phyloP scores from a whole-genome alignment of 768 basidiomycete genomes.

The Mycena crocata region DNA sequence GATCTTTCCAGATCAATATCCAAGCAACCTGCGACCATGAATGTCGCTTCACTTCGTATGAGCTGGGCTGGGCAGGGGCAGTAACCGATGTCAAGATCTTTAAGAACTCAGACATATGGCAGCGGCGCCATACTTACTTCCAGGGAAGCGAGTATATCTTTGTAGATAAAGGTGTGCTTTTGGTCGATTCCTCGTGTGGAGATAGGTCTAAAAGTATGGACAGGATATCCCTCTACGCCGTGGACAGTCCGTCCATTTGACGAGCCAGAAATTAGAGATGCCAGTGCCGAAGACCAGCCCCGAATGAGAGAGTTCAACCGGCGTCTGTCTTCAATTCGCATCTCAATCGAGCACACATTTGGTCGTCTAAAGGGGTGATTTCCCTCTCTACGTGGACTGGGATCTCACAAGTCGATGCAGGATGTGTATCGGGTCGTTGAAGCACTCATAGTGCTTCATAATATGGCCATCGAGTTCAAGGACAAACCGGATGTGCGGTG shows the following conservation, averaged over 20 bases:
- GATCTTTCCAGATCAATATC: background rate
- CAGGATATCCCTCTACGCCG: conserved; percentile 40
- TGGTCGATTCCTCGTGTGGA: background rate
- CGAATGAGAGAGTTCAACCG: conserved; percentile 34
- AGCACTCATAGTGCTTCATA: conserved; percentile 38
- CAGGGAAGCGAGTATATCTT: conserved; percentile 34
- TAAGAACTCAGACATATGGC: conserved; percentile 36
- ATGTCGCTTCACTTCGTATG: conserved; percentile 33
- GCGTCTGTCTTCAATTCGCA: conserved; percentile 32
- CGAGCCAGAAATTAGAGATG: conserved; percentile 34
- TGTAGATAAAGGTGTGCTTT: conserved; percentile 36
- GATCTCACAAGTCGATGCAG: conserved; percentile 30
- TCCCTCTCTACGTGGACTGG: conserved; percentile 30
- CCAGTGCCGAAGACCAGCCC: background rate
- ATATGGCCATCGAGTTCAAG: conserved; percentile 32
- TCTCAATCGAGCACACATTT: conserved; percentile 44
- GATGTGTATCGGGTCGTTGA: conserved; percentile 35
- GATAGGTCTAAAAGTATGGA: background rate
- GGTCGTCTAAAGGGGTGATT: conserved; percentile 43
- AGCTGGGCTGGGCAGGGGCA: conserved; percentile 39
- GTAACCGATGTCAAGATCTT: conserved; percentile 33
- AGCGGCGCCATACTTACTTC: conserved; percentile 32
- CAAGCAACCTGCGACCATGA: conserved; percentile 35
- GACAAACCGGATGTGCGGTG: conserved; percentile 32
- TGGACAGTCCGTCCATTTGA: conserved; percentile 39